Percentiles rank a stretch among this genome's conserved stretches.
phyloP scores from a whole-genome alignment of 176 grass and related monocot genomes.

The Bonia amplexicaulis region DNA sequence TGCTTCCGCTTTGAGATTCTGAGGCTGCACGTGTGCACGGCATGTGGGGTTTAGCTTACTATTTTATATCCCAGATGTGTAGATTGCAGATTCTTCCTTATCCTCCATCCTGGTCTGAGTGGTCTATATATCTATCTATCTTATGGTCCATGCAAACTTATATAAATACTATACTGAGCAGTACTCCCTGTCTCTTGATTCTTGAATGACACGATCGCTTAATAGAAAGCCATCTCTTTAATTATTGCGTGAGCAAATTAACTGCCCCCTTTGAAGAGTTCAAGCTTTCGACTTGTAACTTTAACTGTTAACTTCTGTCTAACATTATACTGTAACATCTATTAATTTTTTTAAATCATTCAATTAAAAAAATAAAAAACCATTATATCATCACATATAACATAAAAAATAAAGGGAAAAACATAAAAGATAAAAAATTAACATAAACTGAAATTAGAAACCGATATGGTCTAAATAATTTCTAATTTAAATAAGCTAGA shows the following conservation, averaged over 20 bases:
- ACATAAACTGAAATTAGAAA: no score
- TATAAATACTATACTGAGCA: not conserved
- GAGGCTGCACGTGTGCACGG: slow-evolving; percentile 7
- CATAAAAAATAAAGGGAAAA: no score
- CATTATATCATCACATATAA: no score
- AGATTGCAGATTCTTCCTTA: slow-evolving; percentile 33
- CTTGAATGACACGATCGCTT: not conserved
- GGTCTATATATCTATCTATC: not conserved
- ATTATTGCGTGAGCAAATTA: not conserved
- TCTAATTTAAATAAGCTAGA: no score
- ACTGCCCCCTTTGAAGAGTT: no score
- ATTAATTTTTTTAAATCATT: no score
- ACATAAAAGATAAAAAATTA: no score
- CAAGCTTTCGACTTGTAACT: no score
- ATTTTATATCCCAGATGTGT: not conserved
- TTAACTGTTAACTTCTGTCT: no score
- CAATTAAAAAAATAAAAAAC: no score
- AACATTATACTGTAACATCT: no score
- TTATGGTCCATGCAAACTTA: not conserved
- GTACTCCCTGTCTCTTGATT: no score
- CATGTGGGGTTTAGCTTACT: not conserved
- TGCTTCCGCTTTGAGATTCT: not conserved
- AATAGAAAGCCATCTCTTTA: not conserved
- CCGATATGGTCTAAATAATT: accelerated
- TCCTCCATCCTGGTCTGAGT: not conserved